These are phyloP conservation scores for Aspergillus sclerotioniger DNA, from an alignment of 495 filamentous ascomycete species.

Conservation along the genomic window DNA sequence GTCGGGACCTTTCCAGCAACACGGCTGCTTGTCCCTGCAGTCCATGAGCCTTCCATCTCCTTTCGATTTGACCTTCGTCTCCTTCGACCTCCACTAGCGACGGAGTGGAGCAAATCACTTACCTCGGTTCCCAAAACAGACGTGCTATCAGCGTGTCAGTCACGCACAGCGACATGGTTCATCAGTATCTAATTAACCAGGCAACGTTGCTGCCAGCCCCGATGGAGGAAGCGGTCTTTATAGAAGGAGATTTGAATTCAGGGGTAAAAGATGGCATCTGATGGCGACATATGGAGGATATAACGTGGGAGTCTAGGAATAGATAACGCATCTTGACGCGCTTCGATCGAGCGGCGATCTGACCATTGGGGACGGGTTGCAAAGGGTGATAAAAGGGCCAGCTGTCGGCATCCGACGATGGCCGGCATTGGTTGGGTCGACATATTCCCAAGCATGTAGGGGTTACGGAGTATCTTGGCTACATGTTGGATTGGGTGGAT, in stretches of 20 bases:
- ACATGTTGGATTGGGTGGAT: background rate
- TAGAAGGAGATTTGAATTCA: background rate
- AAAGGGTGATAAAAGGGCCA: background rate
- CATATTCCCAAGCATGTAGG: background rate
- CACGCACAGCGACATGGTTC: slow-evolving; percentile 18
- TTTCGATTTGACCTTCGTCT: background rate
- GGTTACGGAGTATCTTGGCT: background rate
- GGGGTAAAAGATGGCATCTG: background rate
- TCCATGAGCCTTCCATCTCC: background rate
- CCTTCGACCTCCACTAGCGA: background rate
- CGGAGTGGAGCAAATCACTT: slow-evolving; percentile 16
- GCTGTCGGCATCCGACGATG: background rate
- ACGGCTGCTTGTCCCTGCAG: slow-evolving; percentile 12
- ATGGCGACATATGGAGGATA: background rate
- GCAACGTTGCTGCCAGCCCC: background rate
- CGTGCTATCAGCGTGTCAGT: slow-evolving; percentile 28
- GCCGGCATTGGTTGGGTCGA: background rate
- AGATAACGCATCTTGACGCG: background rate
- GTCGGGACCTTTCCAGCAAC: slow-evolving; percentile 15
- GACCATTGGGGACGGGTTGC: background rate
- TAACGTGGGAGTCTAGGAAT: background rate
- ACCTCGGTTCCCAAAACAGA: slow-evolving; percentile 40
- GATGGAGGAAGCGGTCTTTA: background rate
- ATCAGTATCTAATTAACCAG: background rate
- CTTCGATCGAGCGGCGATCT: background rate